Evolutionary conservation across 2,329 filamentous ascomycete species (phyloP), one percentile per base, ranked within the genome.

Genomic region (Aureobasidium lini): DNA sequence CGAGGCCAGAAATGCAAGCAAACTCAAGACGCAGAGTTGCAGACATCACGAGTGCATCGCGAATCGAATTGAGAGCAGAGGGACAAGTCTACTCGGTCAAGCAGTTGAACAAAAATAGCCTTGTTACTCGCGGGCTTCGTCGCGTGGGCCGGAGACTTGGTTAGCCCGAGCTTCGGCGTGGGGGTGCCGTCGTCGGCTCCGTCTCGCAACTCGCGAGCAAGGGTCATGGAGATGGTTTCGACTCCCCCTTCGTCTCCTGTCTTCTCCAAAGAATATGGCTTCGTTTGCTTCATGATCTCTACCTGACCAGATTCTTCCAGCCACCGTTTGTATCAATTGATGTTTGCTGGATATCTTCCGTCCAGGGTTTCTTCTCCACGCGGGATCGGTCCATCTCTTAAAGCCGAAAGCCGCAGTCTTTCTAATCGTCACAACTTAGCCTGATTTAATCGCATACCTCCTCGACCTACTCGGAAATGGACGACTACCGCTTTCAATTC

Each of bases 401-500:
- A 23, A 23, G 23, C 23, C 23, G 23, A 23, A 49, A 40, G 50
- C 13, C 52, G 31, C 16, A 43, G 23, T 47, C 44, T 48, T 57
- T 57, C 54, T 57, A 57, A 57, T 57, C 54, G 43, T 47, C 54
- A 57, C 42, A 23, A 36, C 32, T 44, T 36, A 56, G 42, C 32
- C 43, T 47, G 32, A 47, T 43, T 43, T 11, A 40, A 15, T 43
- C 16, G 50, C 50, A 42, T 42, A 13, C 36, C 49, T 40, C 8
- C 15, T 13, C 47, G 34, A 3, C 29, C 29, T 28, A 23, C 29
- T 18, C 42, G 16, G 34, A 18, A 15, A 57, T 57, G 54, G 54
- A 57, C 54, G 54, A 57, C 54, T 31, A 39, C n/a, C 54, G 54
- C 54, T 39, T 23, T 18, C 54, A 47, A 34, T 57, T 48, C 54